Conservation (phyloP, 257 asterid species). For the Handroanthus guayacan region DNA sequence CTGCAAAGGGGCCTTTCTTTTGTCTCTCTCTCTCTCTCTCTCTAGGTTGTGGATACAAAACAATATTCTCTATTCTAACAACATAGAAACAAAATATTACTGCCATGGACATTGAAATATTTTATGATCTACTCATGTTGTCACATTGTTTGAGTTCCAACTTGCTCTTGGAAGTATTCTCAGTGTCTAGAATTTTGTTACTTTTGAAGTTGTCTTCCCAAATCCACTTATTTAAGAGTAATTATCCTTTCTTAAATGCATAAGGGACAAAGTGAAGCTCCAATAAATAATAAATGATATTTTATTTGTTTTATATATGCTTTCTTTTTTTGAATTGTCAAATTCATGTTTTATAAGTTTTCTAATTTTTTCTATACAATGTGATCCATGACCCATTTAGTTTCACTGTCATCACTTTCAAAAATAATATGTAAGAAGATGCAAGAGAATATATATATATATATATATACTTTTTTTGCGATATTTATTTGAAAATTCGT, state of each 20-base stretch:
- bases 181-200: not conserved
- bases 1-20: not conserved
- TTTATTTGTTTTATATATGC: too few relatives aligned
- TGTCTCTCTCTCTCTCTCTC: conserved; percentile 13
- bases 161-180: not conserved
- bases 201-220: not conserved
- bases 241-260: not conserved
- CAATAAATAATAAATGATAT: too few relatives aligned
- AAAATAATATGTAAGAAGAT: too few relatives aligned
- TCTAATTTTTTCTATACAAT: too few relatives aligned
- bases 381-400: too few relatives aligned
- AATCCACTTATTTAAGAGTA: not conserved
- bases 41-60: conserved; percentile 10
- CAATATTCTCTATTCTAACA: conserved; percentile 32
- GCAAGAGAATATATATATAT: too few relatives aligned
- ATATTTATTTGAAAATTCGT: too few relatives aligned
- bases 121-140: not conserved
- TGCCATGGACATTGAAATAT: conserved; percentile 12
- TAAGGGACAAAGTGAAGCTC: too few relatives aligned
- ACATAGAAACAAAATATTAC: conserved; percentile 36
- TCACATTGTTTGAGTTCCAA: not conserved
- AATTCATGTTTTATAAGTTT: too few relatives aligned
- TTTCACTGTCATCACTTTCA: too few relatives aligned
- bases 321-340: too few relatives aligned
- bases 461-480: too few relatives aligned